Evolutionary conservation across 1,284 basidiomycete species (phyloP), one percentile per base, ranked within the genome.

Genomic region (Xerocomus nothofagi): DNA sequence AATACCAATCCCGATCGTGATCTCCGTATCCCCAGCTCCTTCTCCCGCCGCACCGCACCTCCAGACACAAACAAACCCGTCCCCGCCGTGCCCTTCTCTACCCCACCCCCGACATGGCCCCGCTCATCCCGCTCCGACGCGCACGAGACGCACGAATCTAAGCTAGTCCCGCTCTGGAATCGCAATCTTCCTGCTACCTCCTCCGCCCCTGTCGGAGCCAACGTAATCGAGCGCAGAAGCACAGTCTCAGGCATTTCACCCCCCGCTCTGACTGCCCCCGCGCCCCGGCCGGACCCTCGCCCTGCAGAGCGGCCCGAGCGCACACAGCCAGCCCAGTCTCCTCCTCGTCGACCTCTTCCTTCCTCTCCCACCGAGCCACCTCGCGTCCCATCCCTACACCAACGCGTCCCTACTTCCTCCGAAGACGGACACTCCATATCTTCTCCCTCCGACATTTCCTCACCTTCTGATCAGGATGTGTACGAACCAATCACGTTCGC

Each of bases 401-500:
- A 61, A 20, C 54, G 49, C 21, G 18, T 54, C 21, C 21, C 54
- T 8, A 36, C 45, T 10, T 47, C 48, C 8, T 39, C 49, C 6
- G 44, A 56, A 36, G 58, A 68, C 27, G 63, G 55, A 11, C 30
- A 31, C 17, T 45, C 49, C 7, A n/a, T 42, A 11, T 51, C 57
- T 4, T 55, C 60, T 9, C 54, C 50, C 17, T 57, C 58, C 0
- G 49, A 61, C 20, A 4, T 27, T n/a, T 54, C 58, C 36, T 51
- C 51, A 0, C 49, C 43, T 39, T 44, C 59, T 4, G 50, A 58
- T n/a, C 15, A 20, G 24, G 42, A 41, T 7, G 10, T n/a, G 3
- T 65, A 63, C 24, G 53, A 68, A 23, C 63, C 63, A 7, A 65
- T 66, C 39, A 65, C 44, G 0, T 65, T 68, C 24, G 65, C 65